Evolutionary conservation across 306 rosid species (phyloP), one percentile per base, ranked within the genome.

Genomic region (Biancaea sappan): DNA sequence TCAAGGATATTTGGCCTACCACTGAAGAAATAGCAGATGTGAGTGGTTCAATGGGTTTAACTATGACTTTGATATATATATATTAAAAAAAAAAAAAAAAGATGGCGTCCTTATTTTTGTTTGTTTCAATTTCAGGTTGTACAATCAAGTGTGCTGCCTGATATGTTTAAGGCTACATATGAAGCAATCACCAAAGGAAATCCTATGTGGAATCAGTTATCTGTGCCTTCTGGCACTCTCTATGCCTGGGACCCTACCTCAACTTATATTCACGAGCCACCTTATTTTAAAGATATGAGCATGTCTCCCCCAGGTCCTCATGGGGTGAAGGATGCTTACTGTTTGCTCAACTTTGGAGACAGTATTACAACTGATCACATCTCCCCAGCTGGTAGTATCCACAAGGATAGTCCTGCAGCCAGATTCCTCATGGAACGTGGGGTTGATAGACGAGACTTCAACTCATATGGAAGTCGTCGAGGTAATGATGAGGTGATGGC

Each of bases 311-410:
- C 95, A 0, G 99, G 99, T 2, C 56, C 93, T 31, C 91, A 90
- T 64, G 97, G 96, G 32, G 97, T 92, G 58, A 90, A 57, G 74
- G 57, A 83, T 77, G 97, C 99, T 52, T 91, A 80, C 79, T 92
- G 97, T 84, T 86, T 94, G 80, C 99, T 94, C 77, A 94, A 92
- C 88, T 94, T 88, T 69, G 99, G 99, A 52, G 99, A 92, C 78
- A 94, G 99, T 78, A 91, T 92, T 73, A 94, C 99, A 18, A 94
- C 99, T 4, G 99, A 94, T 57, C 99, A 94, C 84, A 94, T 94
- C 83, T 94, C 99, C 60, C 99, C 99, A 3, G 97, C 99, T 71
- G 99, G 99, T 64, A 94, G 99, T 87, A 94, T 94, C 78, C 99
- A 94, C 86, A 94, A 77, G 77, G 96, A 92, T 71, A 94, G 99